phyloP scores from a whole-genome alignment of 2,329 filamentous ascomycete species.

The Dissoconium aciculare region DNA sequence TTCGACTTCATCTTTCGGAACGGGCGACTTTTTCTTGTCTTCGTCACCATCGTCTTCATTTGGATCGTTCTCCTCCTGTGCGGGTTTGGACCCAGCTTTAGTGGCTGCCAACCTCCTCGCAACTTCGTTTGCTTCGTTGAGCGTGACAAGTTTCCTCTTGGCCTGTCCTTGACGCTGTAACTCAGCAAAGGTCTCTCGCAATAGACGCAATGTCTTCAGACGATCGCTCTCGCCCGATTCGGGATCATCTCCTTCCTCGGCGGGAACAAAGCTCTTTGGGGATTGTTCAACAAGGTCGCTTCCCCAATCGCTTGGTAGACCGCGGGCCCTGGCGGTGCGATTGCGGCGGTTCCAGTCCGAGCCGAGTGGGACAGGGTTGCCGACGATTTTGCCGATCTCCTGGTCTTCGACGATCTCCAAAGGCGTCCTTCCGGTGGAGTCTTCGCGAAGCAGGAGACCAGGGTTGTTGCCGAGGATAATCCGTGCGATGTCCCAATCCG shows the following conservation, averaged over 20 bases:
- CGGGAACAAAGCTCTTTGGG: constrained; percentile 14
- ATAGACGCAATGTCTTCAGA: no score
- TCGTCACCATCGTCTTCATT: no score
- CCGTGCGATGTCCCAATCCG: constrained; percentile 34
- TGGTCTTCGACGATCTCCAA: constrained; percentile 49
- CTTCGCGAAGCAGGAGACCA: constrained; percentile 52
- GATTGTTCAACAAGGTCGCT: constrained; percentile 6
- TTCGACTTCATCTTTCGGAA: no score
- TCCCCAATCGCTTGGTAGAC: constrained; percentile 3
- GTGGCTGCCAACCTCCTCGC: constrained; percentile 27
- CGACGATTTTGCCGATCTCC: constrained; percentile 25
- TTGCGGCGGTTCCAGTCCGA: no score
- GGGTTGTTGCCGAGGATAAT: constrained; percentile 43
- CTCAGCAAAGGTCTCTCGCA: constrained; percentile 19
- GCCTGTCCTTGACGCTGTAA: constrained; percentile 11
- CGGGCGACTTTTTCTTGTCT: no score
- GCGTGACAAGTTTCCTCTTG: constrained; percentile 40
- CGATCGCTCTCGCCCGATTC: no score
- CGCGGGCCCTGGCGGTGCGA: not conserved
- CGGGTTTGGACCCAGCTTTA: no score
- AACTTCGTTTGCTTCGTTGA: constrained; percentile 48
- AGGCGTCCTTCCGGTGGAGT: constrained; percentile 60
- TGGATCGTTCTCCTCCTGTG: no score
- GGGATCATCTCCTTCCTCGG: no score
- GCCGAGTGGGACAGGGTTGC: not conserved